Percentiles rank a stretch among this genome's conserved stretches.
Conservation (phyloP, 495 filamentous ascomycete species). For the Penicillium cataractarum region DNA sequence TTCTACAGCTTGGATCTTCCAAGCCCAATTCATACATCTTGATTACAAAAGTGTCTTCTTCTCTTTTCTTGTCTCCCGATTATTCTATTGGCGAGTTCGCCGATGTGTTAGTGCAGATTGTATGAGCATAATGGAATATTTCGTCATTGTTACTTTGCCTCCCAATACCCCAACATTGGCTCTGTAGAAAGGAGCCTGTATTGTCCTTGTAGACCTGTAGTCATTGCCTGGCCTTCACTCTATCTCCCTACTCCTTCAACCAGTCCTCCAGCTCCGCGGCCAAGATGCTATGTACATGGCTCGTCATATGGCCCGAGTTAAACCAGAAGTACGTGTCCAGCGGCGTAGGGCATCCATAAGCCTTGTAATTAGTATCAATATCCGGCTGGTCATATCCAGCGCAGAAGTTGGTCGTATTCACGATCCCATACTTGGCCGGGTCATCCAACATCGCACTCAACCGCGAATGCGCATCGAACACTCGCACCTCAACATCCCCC, state of each 20-base stretch:
- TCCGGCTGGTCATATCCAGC: slow-evolving; percentile 52
- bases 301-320: slow-evolving; percentile 55
- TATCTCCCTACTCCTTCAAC: slow-evolving; percentile 17
- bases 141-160: slow-evolving; percentile 4
- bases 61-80: slow-evolving; percentile 13
- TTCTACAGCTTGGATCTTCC: slow-evolving; percentile 19
- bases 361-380: slow-evolving; percentile 44
- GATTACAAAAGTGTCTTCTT: slow-evolving; percentile 33
- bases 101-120: slow-evolving; percentile 17
- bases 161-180: background rate
- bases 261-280: slow-evolving; percentile 33
- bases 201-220: background rate
- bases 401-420: slow-evolving; percentile 55
- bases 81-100: background rate
- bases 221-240: background rate
- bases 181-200: too few relatives aligned
- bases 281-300: slow-evolving; percentile 45
- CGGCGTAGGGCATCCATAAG: slow-evolving; percentile 52
- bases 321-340: slow-evolving; percentile 57
- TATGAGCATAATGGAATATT: slow-evolving; percentile 31
- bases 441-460: slow-evolving; percentile 49
- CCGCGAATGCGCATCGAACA: slow-evolving; percentile 50
- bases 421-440: slow-evolving; percentile 46
- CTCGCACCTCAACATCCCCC: slow-evolving; percentile 37
- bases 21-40: slow-evolving; percentile 32